These are phyloP conservation scores for Theobroma cacao DNA, from an alignment of 345 rosid species.

Conservation along the genomic window DNA sequence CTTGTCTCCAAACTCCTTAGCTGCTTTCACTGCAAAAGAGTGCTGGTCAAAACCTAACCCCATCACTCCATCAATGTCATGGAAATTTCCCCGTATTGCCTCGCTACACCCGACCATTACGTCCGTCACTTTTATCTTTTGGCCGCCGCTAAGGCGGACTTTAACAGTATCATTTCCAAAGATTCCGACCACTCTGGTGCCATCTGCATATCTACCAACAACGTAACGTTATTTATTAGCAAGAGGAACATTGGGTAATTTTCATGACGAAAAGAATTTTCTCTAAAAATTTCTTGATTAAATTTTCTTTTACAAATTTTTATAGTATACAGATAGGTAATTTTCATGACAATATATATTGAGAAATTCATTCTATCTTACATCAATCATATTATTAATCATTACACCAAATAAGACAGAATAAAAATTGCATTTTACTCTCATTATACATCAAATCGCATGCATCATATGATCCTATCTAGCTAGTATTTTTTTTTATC, in stretches of 20 bases:
- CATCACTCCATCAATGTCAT: slow-evolving; percentile 23
- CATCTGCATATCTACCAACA: slow-evolving; percentile 18
- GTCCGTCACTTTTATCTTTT: not conserved
- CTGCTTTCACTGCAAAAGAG: slow-evolving; percentile 22
- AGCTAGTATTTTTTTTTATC: too few species aligned
- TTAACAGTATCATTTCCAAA: slow-evolving; percentile 26
- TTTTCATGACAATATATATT: too few species aligned
- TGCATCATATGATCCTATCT: too few species aligned
- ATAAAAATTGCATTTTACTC: too few species aligned
- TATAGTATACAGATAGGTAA: too few species aligned
- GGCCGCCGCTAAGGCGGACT: not conserved
- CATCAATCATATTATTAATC: too few species aligned
- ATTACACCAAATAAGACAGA: too few species aligned
- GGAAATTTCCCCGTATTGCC: not conserved
- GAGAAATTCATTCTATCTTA: too few species aligned
- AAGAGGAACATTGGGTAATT: not conserved
- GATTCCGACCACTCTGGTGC: slow-evolving; percentile 1
- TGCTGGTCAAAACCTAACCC: slow-evolving; percentile 23
- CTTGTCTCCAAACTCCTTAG: slow-evolving; percentile 19
- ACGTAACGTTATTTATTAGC: not conserved
- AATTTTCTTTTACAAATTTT: too few species aligned
- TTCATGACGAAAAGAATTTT: too few species aligned
- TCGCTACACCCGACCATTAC: slow-evolving; percentile 28
- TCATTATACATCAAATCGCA: too few species aligned
- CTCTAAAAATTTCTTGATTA: too few species aligned